phyloP scores from a whole-genome alignment of 306 rosid species.

The Hylodesmum podocarpum region DNA sequence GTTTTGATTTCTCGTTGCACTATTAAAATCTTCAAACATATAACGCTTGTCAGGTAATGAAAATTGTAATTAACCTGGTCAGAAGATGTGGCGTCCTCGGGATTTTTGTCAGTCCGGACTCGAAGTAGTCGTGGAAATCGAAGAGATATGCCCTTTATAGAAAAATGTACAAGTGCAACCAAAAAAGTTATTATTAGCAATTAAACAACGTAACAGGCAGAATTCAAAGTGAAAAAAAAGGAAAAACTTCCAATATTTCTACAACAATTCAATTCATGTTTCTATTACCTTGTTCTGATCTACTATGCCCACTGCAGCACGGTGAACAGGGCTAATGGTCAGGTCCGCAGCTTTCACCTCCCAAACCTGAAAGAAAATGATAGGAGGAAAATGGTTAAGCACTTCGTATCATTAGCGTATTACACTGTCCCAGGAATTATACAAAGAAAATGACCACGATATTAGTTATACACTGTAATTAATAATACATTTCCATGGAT shows the following conservation, averaged over 20 bases:
- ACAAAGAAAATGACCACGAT: not conserved
- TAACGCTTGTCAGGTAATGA: constrained; percentile 1
- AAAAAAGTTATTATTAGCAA: constrained; percentile 24
- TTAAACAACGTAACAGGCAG: not conserved
- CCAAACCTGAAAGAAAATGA: constrained; percentile 70
- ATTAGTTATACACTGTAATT: not conserved
- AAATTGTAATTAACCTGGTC: constrained; percentile 57
- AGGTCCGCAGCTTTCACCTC: constrained; percentile 97
- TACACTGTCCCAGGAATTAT: not conserved
- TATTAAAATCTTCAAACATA: not conserved
- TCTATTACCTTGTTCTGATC: constrained; percentile 77
- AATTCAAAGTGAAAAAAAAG: not conserved
- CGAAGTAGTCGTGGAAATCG: constrained; percentile 86
- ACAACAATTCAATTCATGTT: constrained; percentile 4
- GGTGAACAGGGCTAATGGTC: constrained; percentile 92
- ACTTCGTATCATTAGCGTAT: not conserved
- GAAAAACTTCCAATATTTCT: not conserved
- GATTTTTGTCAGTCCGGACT: constrained; percentile 78
- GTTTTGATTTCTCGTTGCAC: not conserved
- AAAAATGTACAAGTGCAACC: constrained; percentile 6
- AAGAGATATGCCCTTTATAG: constrained; percentile 80
- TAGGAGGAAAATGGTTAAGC: not conserved
- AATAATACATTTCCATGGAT: not conserved
- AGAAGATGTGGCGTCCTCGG: constrained; percentile 82
- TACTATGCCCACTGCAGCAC: constrained; percentile 84